phyloP scores from a whole-genome alignment of 331 rosid species.

The Arachis monticola region DNA sequence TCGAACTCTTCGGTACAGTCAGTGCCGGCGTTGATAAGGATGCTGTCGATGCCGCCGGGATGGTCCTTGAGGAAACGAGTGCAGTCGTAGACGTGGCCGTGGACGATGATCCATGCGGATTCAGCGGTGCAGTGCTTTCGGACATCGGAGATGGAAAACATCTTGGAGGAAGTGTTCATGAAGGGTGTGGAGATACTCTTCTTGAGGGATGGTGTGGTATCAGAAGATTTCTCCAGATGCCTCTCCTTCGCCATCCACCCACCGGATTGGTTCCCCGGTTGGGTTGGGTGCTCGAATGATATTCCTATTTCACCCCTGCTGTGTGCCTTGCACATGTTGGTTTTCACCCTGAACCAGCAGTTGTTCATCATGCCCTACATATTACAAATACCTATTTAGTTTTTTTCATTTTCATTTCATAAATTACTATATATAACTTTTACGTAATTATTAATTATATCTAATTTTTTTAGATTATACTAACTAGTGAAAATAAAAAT shows the following conservation, averaged over 20 bases:
- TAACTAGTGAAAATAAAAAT: too few species aligned
- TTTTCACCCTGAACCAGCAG: slow-evolving; percentile 86
- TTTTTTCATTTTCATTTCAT: too few species aligned
- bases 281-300: slow-evolving; percentile 81
- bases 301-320: slow-evolving; percentile 71
- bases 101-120: slow-evolving; percentile 79
- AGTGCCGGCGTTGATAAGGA: slow-evolving; percentile 83
- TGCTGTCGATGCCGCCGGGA: slow-evolving; percentile 91
- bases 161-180: slow-evolving; percentile 61
- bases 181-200: slow-evolving; percentile 69
- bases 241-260: slow-evolving; percentile 90
- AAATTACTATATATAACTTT: too few species aligned
- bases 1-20: slow-evolving; percentile 95
- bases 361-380: slow-evolving; percentile 96
- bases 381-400: not conserved
- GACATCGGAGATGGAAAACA: slow-evolving; percentile 64
- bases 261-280: slow-evolving; percentile 79
- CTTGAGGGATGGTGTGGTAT: slow-evolving; percentile 45
- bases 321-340: slow-evolving; percentile 63
- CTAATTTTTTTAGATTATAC: too few species aligned
- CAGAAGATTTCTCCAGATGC: slow-evolving; percentile 48
- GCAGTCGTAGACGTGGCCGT: slow-evolving; percentile 79
- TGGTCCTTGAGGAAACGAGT: slow-evolving; percentile 77
- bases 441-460: too few species aligned
- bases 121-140: slow-evolving; percentile 54